phyloP scores from a whole-genome alignment of 257 asterid genomes.

The Paulownia fortunei region DNA sequence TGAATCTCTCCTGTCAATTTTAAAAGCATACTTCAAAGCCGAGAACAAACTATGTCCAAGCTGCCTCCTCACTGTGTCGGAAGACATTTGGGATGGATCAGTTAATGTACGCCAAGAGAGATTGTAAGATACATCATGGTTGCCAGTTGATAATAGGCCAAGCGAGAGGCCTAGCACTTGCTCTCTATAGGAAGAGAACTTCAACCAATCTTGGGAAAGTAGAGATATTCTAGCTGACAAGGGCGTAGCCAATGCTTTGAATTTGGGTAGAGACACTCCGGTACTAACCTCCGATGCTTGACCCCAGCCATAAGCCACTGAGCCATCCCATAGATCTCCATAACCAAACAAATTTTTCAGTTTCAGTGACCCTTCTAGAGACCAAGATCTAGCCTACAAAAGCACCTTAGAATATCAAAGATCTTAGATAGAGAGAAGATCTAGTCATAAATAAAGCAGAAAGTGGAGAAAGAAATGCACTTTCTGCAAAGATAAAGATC shows the following conservation, averaged over 20 bases:
- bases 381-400: conserved; percentile 87
- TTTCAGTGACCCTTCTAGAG: conserved; percentile 72
- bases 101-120: conserved; percentile 86
- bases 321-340: conserved; percentile 95
- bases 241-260: conserved; percentile 68
- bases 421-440: conserved; percentile 18
- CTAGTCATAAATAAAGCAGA: not conserved
- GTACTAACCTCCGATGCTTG: conserved; percentile 77
- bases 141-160: conserved; percentile 67
- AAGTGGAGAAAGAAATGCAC: not conserved
- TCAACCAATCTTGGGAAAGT: conserved; percentile 95
- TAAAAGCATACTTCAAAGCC: conserved; percentile 76
- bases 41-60: conserved; percentile 90
- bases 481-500: not conserved
- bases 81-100: conserved; percentile 92
- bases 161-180: conserved; percentile 78
- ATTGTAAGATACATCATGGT: conserved; percentile 79
- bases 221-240: conserved; percentile 71
- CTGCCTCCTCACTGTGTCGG: conserved; percentile 88
- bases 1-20: conserved; percentile 79
- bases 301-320: conserved; percentile 86
- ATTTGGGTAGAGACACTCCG: conserved; percentile 81
- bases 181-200: conserved; percentile 90
- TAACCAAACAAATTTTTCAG: conserved; percentile 88
- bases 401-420: conserved; percentile 37